These are phyloP conservation scores for Colletotrichum incanum DNA, from an alignment of 2,329 filamentous ascomycete genomes.

Conservation along the genomic window DNA sequence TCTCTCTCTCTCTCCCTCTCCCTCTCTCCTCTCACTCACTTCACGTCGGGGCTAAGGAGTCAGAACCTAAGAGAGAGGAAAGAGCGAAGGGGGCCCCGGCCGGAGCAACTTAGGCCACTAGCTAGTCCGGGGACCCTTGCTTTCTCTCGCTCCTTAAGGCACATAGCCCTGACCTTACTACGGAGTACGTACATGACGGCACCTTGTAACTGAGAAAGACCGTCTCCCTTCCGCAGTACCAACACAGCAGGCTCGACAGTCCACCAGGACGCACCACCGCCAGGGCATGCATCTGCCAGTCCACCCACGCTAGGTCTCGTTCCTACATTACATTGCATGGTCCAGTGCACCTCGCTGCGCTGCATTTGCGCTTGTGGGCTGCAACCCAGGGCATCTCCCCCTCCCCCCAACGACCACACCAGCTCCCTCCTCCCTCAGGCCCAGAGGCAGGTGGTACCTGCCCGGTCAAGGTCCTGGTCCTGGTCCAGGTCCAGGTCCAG, in stretches of 20 bases:
- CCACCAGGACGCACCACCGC: background rate
- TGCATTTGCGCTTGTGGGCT: constrained; percentile 8
- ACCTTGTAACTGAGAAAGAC: constrained; percentile 2
- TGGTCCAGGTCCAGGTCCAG: constrained; percentile 8
- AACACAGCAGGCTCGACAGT: background rate
- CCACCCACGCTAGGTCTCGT: constrained; percentile 32
- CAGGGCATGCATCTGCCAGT: constrained; percentile 5
- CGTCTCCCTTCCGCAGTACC: background rate
- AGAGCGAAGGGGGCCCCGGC: constrained; percentile 9
- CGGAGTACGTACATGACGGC: constrained; percentile 6
- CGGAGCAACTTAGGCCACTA: constrained; percentile 13
- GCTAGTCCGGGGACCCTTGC: constrained; percentile 5
- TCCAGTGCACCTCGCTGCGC: background rate
- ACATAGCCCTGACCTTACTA: constrained; percentile 16
- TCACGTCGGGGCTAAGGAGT: constrained; percentile 16
- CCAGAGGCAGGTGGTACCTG: background rate
- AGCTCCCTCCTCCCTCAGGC: background rate
- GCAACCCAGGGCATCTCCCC: constrained; percentile 12
- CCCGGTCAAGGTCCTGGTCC: background rate
- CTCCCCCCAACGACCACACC: background rate
- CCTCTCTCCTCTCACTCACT: background rate
- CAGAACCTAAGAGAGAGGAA: constrained; percentile 19
- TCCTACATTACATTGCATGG: constrained; percentile 20
- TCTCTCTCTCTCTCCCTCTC: constrained; percentile 10
- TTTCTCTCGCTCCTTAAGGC: background rate